phyloP scores from a whole-genome alignment of 208 protist genomes.

The Vickermania ingenoplastis region DNA sequence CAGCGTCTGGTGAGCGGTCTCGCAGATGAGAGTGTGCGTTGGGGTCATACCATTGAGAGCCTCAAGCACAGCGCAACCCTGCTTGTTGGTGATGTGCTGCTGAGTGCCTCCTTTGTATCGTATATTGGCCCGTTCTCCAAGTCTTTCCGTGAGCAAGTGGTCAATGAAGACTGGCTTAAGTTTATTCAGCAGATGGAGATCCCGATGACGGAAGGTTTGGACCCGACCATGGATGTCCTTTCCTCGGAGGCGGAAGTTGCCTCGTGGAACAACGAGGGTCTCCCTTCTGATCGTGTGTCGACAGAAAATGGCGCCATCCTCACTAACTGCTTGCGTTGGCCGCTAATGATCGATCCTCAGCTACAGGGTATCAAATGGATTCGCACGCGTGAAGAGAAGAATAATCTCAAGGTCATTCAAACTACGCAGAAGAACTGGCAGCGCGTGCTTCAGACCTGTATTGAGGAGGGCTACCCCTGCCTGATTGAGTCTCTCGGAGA shows the following conservation, averaged over 20 bases:
- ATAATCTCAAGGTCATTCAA: slow-evolving; percentile 90
- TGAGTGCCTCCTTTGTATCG: slow-evolving; percentile 95
- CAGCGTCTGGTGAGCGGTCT: slow-evolving; percentile 94
- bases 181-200: slow-evolving; percentile 86
- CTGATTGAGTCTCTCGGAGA: slow-evolving; percentile 96
- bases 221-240: slow-evolving; percentile 90
- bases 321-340: slow-evolving; percentile 95
- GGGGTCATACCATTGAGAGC: slow-evolving; percentile 90
- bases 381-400: slow-evolving; percentile 90
- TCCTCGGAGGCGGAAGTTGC: slow-evolving; percentile 89
- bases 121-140: slow-evolving; percentile 98
- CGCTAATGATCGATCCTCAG: slow-evolving; percentile 98
- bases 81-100: slow-evolving; percentile 96
- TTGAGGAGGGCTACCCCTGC: slow-evolving; percentile 87
- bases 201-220: slow-evolving; percentile 90
- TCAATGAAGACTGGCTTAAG: slow-evolving; percentile 91
- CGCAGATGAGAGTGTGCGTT: slow-evolving; percentile 95
- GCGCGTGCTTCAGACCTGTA: slow-evolving; percentile 85
- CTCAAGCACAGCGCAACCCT: slow-evolving; percentile 84
- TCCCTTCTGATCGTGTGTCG: slow-evolving; percentile 95
- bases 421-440: slow-evolving; percentile 89
- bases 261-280: slow-evolving; percentile 96
- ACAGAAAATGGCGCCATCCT: slow-evolving; percentile 97
- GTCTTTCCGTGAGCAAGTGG: slow-evolving; percentile 89
- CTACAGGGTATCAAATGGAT: slow-evolving; percentile 98